A percentile compares a stretch with the other conserved stretches of the same genome.
Conservation (phyloP, 306 rosid genomes). For the Cyamopsis tetragonoloba region DNA sequence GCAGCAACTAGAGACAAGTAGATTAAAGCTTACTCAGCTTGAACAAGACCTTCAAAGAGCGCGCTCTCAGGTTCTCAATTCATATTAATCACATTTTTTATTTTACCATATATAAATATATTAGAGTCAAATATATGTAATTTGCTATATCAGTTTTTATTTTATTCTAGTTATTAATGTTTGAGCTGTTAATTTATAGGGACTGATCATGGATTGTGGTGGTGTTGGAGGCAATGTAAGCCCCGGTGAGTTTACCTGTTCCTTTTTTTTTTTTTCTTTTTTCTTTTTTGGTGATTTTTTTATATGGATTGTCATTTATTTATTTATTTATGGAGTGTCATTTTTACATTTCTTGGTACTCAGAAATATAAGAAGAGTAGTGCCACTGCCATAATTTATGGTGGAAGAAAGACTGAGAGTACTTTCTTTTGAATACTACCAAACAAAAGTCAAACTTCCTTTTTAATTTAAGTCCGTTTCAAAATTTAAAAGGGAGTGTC, state of each 20-base stretch:
- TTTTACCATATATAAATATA: no score
- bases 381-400: background rate
- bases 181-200: constrained; percentile 39
- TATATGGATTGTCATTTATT: background rate
- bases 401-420: background rate
- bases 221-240: constrained; percentile 59
- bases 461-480: background rate
- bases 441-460: constrained; percentile 31
- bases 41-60: constrained; percentile 93
- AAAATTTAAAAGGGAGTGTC: background rate
- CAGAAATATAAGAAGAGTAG: constrained; percentile 1
- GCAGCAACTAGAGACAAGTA: constrained; percentile 85
- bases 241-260: constrained; percentile 52
- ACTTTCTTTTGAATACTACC: constrained; percentile 15
- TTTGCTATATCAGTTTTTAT: background rate
- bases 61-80: constrained; percentile 71
- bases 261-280: no score
- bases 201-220: constrained; percentile 59
- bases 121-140: no score
- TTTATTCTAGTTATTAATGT: background rate
- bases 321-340: background rate
- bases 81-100: background rate
- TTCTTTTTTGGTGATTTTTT: background rate
- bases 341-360: background rate
- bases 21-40: constrained; percentile 79